These are phyloP conservation scores for Daldinia sp. DNA, from an alignment of 2,329 filamentous ascomycete species.

Conservation along the genomic window DNA sequence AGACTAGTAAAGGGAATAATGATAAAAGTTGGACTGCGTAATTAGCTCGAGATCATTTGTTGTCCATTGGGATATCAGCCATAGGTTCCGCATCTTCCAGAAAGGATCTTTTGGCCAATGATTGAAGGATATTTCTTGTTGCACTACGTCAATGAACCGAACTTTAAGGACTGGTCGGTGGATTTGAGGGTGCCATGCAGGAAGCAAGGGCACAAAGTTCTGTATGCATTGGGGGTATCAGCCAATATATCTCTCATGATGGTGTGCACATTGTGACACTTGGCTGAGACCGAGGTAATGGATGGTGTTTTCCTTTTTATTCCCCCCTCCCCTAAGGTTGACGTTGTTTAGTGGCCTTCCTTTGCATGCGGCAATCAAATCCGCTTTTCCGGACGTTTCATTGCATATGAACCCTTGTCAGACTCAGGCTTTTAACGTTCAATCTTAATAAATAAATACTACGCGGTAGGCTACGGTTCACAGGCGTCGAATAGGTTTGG, in stretches of 20 bases:
- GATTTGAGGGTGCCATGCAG: slow-evolving; percentile 40
- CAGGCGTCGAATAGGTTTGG: slow-evolving; percentile 24
- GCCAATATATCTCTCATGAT: slow-evolving; percentile 38
- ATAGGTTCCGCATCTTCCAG: slow-evolving; percentile 39
- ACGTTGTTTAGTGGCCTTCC: slow-evolving; percentile 31
- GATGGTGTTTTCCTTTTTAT: slow-evolving; percentile 24
- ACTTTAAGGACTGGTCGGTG: slow-evolving; percentile 25
- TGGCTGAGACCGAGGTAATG: slow-evolving; percentile 38
- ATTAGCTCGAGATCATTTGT: slow-evolving; percentile 21
- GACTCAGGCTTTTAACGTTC: slow-evolving; percentile 33
- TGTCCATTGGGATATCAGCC: slow-evolving; percentile 39
- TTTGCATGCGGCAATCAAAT: slow-evolving; percentile 40
- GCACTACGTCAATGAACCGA: slow-evolving; percentile 37
- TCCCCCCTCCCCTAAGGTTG: slow-evolving; percentile 27
- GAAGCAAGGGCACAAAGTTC: slow-evolving; percentile 39
- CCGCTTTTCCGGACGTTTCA: slow-evolving; percentile 42
- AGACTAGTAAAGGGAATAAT: background rate
- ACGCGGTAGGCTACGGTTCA: slow-evolving; percentile 31
- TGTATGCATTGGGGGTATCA: slow-evolving; percentile 42
- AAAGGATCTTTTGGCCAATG: slow-evolving; percentile 30
- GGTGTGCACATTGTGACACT: slow-evolving; percentile 34
- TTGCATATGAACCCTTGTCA: slow-evolving; percentile 40
- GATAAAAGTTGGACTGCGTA: slow-evolving; percentile 18
- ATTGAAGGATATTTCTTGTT: slow-evolving; percentile 20
- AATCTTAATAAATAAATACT: slow-evolving; percentile 38